Evolutionary conservation across 177 flowering plant genomes (phyloP).

Genomic region (Vitis hybrid): DNA sequence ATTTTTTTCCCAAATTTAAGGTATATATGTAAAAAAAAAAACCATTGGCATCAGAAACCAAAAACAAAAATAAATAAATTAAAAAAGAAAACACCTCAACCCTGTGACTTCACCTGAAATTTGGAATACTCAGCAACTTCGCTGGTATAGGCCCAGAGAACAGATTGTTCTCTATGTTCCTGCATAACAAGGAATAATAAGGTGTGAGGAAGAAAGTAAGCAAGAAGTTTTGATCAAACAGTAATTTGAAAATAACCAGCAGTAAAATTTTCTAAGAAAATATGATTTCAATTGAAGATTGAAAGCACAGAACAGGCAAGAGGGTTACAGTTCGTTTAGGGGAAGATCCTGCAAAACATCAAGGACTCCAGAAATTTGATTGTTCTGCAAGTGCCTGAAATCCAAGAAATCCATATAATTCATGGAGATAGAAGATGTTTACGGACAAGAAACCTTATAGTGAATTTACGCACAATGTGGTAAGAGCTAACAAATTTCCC

Average conservation of each 20-base stretch:
- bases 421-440: not conserved
- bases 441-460: not conserved
- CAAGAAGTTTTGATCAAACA: too few relatives aligned
- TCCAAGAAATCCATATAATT: not conserved
- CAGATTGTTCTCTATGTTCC: constrained; percentile 82
- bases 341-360: constrained; percentile 61
- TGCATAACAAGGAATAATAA: constrained; percentile 22
- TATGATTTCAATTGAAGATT: not conserved
- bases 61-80: too few relatives aligned
- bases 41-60: too few relatives aligned
- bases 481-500: constrained; percentile 42
- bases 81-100: too few relatives aligned
- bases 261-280: not conserved
- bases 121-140: constrained; percentile 64
- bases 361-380: constrained; percentile 49
- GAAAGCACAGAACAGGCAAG: not conserved
- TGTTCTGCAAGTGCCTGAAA: constrained; percentile 59
- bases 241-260: not conserved
- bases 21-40: too few relatives aligned
- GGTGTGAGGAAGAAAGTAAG: not conserved
- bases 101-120: constrained; percentile 61
- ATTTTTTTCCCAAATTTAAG: too few relatives aligned
- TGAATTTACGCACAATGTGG: constrained; percentile 43
- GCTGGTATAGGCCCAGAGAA: constrained; percentile 89
- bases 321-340: constrained; percentile 41